These are phyloP conservation scores for Spergularia marina DNA, from an alignment of 148 eudicot genomes.

Conservation along the genomic window DNA sequence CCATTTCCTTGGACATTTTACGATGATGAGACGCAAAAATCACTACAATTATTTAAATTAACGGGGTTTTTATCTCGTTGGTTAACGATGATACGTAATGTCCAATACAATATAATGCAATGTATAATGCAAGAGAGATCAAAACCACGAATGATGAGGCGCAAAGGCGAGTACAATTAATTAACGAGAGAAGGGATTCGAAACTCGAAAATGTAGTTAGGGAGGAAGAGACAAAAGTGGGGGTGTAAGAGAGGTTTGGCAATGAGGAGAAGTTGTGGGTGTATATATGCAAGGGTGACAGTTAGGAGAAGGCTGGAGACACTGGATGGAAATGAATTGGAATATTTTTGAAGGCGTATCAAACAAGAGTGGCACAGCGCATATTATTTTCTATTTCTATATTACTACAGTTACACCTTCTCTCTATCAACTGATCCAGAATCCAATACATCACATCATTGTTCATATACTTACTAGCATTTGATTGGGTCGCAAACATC, in stretches of 20 bases:
- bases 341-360: background rate
- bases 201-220: background rate
- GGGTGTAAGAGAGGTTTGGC: background rate
- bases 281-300: conserved; percentile 15
- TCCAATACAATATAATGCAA: no score
- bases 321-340: background rate
- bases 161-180: no score
- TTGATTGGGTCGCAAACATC: no score
- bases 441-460: background rate
- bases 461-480: no score
- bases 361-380: background rate
- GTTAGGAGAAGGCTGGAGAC: conserved; percentile 20
- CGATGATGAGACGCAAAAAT: background rate
- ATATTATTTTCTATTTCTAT: background rate
- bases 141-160: no score
- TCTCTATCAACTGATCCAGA: background rate
- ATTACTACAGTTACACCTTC: background rate
- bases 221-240: background rate
- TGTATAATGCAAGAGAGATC: no score
- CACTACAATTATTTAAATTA: background rate
- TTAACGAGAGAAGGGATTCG: background rate
- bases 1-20: background rate
- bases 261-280: no score
- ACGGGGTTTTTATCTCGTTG: no score
- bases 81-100: no score